Percentiles rank a stretch among this genome's conserved stretches.
These are phyloP conservation scores for Sclerotiophoma versabilis DNA, from an alignment of 2,329 filamentous ascomycete species.

Conservation along the genomic window DNA sequence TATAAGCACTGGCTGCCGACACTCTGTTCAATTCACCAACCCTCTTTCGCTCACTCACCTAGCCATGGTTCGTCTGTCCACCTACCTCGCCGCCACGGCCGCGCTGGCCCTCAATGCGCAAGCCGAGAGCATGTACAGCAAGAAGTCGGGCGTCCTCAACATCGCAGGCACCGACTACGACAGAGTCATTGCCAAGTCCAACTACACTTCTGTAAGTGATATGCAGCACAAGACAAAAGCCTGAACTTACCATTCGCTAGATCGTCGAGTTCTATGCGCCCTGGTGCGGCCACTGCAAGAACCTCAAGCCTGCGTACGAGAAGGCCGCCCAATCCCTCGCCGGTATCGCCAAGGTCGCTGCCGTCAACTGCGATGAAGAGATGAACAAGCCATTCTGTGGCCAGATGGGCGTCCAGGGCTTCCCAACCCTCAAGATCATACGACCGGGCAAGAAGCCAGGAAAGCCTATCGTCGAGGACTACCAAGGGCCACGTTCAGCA, in stretches of 20 bases:
- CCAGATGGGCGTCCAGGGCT: constrained; percentile 86
- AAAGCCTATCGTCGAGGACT: constrained; percentile 86
- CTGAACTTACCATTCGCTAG: constrained; percentile 21
- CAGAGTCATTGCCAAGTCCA: constrained; percentile 82
- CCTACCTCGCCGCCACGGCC: constrained; percentile 61
- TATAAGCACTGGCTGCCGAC: constrained; percentile 24
- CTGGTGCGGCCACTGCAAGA: constrained; percentile 98
- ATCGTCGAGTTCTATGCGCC: constrained; percentile 82
- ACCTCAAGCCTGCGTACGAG: constrained; percentile 93
- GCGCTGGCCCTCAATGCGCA: constrained; percentile 71
- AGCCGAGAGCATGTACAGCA: constrained; percentile 79
- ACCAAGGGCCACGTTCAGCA: constrained; percentile 82
- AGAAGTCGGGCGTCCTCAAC: constrained; percentile 86
- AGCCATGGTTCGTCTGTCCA: constrained; percentile 47
- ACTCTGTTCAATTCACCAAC: constrained; percentile 8
- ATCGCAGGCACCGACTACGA: constrained; percentile 81
- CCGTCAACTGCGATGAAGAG: constrained; percentile 94
- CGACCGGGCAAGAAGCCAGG: constrained; percentile 81
- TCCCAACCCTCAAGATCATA: constrained; percentile 94
- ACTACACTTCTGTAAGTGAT: constrained; percentile 81
- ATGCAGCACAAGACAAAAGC: constrained; percentile 1
- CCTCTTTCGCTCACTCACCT: constrained; percentile 1
- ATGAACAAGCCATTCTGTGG: constrained; percentile 88
- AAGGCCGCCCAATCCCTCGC: constrained; percentile 88
- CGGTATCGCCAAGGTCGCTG: constrained; percentile 93